These are phyloP conservation scores for Aspergillus tamarii DNA, from an alignment of 2,329 filamentous ascomycete species.

Conservation along the genomic window DNA sequence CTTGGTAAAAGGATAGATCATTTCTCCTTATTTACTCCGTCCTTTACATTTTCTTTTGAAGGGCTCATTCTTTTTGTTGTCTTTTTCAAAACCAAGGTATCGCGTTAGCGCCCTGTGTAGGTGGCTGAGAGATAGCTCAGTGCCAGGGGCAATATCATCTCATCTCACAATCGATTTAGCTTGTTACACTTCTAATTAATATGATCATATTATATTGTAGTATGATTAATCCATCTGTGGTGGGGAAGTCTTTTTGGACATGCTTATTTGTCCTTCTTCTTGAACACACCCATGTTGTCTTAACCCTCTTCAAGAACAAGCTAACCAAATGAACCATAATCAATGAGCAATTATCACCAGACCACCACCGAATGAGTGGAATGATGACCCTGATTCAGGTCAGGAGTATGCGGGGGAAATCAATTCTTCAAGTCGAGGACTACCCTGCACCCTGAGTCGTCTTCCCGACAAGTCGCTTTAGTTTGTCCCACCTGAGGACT, in stretches of 20 bases:
- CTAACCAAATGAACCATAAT: neutral
- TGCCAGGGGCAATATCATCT: slow-evolving; percentile 12
- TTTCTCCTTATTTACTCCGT: neutral
- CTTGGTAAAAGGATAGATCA: slow-evolving; percentile 6
- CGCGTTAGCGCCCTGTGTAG: slow-evolving; percentile 13
- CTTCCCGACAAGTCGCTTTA: slow-evolving; percentile 14
- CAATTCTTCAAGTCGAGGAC: slow-evolving; percentile 17
- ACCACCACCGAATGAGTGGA: neutral
- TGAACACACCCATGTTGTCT: neutral
- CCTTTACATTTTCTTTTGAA: neutral
- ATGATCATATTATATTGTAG: slow-evolving; percentile 4
- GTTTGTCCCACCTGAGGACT: slow-evolving; percentile 21
- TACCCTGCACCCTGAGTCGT: neutral
- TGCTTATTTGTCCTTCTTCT: neutral
- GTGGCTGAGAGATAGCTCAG: slow-evolving; percentile 15
- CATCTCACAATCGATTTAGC: slow-evolving; percentile 5
- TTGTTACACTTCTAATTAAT: slow-evolving; percentile 1
- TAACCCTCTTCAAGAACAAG: neutral
- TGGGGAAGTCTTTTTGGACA: neutral
- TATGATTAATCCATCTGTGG: neutral
- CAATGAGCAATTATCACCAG: neutral
- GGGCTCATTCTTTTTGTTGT: neutral
- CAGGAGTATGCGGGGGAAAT: neutral
- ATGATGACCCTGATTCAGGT: slow-evolving; percentile 1
- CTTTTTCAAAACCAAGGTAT: slow-evolving; percentile 8